Evolutionary conservation across 2,329 filamentous ascomycete genomes (phyloP).

Genomic region (Fusarium robinianum): DNA sequence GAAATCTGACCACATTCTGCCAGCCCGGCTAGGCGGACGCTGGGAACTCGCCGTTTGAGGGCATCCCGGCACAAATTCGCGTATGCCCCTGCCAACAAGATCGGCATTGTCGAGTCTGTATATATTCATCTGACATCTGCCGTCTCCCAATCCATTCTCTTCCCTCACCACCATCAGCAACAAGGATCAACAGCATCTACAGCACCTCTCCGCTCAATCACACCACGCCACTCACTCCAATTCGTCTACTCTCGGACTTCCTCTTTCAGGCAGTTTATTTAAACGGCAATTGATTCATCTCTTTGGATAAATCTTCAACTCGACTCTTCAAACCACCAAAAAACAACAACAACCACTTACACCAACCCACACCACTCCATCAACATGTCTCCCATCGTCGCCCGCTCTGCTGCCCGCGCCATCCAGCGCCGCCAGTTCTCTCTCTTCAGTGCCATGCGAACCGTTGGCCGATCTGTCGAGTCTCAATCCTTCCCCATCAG

Average conservation of each 20-base stretch:
- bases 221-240: conserved; percentile 26
- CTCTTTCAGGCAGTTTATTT: no score
- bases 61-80: conserved; percentile 23
- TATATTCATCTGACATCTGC: conserved; percentile 31
- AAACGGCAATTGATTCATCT: conserved; percentile 9
- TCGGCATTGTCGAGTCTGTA: conserved; percentile 27
- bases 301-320: conserved; percentile 1
- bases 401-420: conserved; percentile 39
- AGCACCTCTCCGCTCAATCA: conserved; percentile 29
- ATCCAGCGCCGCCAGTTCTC: conserved; percentile 43
- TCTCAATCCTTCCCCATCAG: conserved; percentile 42
- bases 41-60: conserved; percentile 35
- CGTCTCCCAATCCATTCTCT: conserved; percentile 20
- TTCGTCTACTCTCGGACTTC: conserved; percentile 22
- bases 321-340: conserved; percentile 5
- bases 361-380: conserved; percentile 22
- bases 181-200: conserved; percentile 23
- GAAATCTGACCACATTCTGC: conserved; percentile 38
- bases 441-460: conserved; percentile 40
- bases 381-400: conserved; percentile 38
- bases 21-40: conserved; percentile 23
- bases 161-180: conserved; percentile 30
- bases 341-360: conserved; percentile 18
- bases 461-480: conserved; percentile 41
- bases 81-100: conserved; percentile 12